A percentile compares a stretch with the other conserved stretches of the same genome.
Conservation (phyloP, 768 basidiomycete species). For the Russula brevipes region DNA sequence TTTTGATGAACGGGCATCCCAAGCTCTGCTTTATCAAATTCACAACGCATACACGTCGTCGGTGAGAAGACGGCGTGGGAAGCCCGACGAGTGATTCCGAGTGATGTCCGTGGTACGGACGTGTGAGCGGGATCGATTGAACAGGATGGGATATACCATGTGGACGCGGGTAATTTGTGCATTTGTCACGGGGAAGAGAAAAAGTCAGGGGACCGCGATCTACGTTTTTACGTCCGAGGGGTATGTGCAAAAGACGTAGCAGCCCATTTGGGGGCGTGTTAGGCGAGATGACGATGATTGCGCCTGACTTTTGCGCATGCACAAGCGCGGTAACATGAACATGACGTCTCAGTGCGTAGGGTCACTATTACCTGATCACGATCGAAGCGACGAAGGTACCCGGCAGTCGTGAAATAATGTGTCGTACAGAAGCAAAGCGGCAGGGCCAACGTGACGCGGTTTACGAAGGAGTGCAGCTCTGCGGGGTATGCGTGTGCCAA, state of each 20-base stretch:
- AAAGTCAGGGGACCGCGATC: not conserved
- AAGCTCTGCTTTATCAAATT: too few species aligned
- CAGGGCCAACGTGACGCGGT: not conserved
- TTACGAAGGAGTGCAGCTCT: not conserved
- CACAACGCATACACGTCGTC: too few species aligned
- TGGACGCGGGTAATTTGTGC: not conserved
- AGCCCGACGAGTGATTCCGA: too few species aligned
- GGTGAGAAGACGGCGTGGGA: too few species aligned
- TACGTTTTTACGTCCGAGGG: not conserved
- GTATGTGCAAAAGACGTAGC: not conserved
- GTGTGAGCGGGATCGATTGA: not conserved
- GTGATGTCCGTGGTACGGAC: too few species aligned
- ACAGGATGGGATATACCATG: not conserved
- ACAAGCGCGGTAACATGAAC: not conserved
- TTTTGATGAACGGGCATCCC: too few species aligned
- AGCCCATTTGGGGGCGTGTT: not conserved
- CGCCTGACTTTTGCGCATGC: not conserved
- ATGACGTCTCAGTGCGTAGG: constrained; percentile 1
- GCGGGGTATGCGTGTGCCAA: not conserved
- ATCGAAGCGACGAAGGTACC: constrained; percentile 9
- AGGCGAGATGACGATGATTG: constrained; percentile 9
- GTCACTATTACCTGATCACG: constrained; percentile 4
- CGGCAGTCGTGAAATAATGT: not conserved
- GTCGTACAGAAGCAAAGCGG: not conserved
- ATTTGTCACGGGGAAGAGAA: not conserved